Percentiles rank a stretch among this genome's conserved stretches.
phyloP scores from a whole-genome alignment of 306 rosid genomes.

The Quillaja saponaria region DNA sequence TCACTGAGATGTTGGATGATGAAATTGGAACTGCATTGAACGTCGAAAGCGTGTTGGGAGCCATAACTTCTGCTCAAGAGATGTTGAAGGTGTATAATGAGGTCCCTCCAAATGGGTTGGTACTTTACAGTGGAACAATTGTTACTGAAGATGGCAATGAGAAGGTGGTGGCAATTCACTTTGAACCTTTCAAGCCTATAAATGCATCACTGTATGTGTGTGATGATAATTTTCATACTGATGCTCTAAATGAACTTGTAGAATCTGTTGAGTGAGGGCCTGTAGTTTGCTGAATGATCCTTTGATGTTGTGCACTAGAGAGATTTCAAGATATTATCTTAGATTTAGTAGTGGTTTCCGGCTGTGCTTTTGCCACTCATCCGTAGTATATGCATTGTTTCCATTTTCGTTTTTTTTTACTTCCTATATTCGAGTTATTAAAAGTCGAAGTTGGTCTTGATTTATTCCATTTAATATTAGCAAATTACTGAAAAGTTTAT shows the following conservation, averaged over 20 bases:
- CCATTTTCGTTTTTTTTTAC: too few relatives aligned
- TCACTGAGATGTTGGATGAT: slow-evolving; percentile 92
- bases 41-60: slow-evolving; percentile 82
- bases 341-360: too few relatives aligned
- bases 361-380: too few relatives aligned
- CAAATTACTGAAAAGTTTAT: too few relatives aligned
- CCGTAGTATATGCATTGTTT: too few relatives aligned
- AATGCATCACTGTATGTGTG: slow-evolving; percentile 88
- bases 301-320: too few relatives aligned
- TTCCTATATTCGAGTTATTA: too few relatives aligned
- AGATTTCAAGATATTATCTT: too few relatives aligned
- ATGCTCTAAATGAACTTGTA: slow-evolving; percentile 79
- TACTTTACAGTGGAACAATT: slow-evolving; percentile 78
- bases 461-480: too few relatives aligned
- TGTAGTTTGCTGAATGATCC: too few relatives aligned
- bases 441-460: too few relatives aligned
- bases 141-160: slow-evolving; percentile 93
- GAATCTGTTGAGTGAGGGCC: slow-evolving; percentile 93
- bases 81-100: slow-evolving; percentile 79
- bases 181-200: slow-evolving; percentile 88
- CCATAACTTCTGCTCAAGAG: slow-evolving; percentile 90
- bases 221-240: slow-evolving; percentile 87
- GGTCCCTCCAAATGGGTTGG: slow-evolving; percentile 90
- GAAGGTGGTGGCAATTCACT: slow-evolving; percentile 85
- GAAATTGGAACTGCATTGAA: slow-evolving; percentile 95